These are phyloP conservation scores for Ganoderma boninense DNA, from an alignment of 1,284 basidiomycete genomes.

Conservation along the genomic window DNA sequence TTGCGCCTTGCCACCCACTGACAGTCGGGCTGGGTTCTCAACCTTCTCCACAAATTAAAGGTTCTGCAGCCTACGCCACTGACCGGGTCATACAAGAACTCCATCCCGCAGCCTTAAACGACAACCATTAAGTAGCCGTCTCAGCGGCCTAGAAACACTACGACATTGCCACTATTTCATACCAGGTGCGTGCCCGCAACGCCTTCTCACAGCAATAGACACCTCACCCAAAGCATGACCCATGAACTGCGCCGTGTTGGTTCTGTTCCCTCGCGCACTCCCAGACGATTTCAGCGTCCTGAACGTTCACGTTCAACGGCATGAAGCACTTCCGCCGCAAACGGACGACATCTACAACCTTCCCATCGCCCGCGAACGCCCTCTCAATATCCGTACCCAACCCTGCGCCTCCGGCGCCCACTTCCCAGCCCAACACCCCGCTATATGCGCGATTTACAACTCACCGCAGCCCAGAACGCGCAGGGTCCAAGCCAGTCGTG, in stretches of 20 bases:
- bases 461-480: conserved; percentile 23
- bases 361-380: conserved; percentile 21
- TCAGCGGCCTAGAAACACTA: neutral
- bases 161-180: neutral
- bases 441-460: conserved; percentile 43
- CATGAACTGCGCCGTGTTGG: neutral
- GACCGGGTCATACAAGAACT: neutral
- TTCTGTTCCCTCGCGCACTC: neutral
- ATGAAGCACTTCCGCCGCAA: conserved; percentile 41
- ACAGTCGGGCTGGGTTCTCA: neutral
- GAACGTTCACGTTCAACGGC: neutral
- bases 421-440: conserved; percentile 31
- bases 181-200: neutral
- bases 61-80: neutral
- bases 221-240: neutral
- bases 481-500: conserved; percentile 37
- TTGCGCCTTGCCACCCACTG: neutral
- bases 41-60: conserved; percentile 3
- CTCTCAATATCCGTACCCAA: conserved; percentile 16
- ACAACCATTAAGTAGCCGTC: neutral
- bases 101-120: neutral
- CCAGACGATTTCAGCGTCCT: neutral
- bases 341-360: conserved; percentile 32
- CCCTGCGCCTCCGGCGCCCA: conserved; percentile 19
- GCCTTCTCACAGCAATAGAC: neutral